Evolutionary conservation across 768 basidiomycete genomes (phyloP).

Genomic region (Lyophyllum decastes): DNA sequence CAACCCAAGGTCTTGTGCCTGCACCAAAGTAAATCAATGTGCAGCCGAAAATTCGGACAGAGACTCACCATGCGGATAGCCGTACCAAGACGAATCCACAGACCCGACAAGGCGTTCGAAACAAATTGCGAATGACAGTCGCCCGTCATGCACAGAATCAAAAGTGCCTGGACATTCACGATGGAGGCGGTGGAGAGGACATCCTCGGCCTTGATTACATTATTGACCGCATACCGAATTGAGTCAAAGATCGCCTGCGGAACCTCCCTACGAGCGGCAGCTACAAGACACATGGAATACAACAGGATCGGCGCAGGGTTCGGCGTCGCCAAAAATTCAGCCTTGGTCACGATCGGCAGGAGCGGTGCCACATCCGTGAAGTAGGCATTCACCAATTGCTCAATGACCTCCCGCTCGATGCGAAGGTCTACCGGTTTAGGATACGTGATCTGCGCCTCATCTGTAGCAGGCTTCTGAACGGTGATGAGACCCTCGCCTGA

Average conservation of each 20-base stretch:
- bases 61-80: conserved; percentile 86
- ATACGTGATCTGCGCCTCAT: conserved; percentile 54
- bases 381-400: conserved; percentile 87
- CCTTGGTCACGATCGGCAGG: conserved; percentile 84
- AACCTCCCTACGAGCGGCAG: conserved; percentile 82
- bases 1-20: conserved; percentile 96
- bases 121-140: conserved; percentile 92
- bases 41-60: not conserved
- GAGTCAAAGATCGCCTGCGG: conserved; percentile 88
- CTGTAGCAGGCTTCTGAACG: conserved; percentile 62
- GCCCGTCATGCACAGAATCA: conserved; percentile 85
- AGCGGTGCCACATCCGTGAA: conserved; percentile 88
- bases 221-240: conserved; percentile 85
- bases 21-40: conserved; percentile 10
- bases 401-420: conserved; percentile 76
- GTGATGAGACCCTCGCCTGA: conserved; percentile 87
- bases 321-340: conserved; percentile 79
- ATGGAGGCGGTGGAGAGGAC: conserved; percentile 86
- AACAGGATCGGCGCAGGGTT: conserved; percentile 81
- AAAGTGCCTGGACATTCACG: conserved; percentile 83
- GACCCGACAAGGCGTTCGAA: conserved; percentile 79
- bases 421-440: conserved; percentile 70
- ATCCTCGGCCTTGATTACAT: conserved; percentile 85
- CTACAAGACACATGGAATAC: conserved; percentile 93
- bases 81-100: conserved; percentile 84